These are phyloP conservation scores for Gentiana macrophylla DNA, from an alignment of 257 asterid species.

Conservation along the genomic window DNA sequence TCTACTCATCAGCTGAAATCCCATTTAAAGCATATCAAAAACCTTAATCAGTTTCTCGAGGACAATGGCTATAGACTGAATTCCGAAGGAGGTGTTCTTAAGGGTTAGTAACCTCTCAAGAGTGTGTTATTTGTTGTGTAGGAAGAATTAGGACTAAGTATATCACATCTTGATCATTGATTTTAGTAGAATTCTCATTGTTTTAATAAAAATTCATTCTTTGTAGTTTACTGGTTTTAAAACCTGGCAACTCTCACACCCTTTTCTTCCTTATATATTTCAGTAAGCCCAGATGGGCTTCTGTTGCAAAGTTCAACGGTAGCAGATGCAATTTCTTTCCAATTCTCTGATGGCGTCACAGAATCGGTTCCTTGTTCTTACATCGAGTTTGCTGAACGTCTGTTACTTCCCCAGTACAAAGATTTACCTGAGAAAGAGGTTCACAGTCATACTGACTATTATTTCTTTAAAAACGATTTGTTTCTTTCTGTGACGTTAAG, in stretches of 20 bases:
- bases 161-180: background rate
- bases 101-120: conserved; percentile 42
- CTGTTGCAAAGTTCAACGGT: conserved; percentile 91
- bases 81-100: conserved; percentile 85
- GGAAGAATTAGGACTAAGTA: too few relatives aligned
- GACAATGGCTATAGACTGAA: conserved; percentile 75
- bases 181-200: background rate
- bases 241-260: conserved; percentile 7
- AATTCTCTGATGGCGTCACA: conserved; percentile 60
- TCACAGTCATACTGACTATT: background rate
- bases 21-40: conserved; percentile 35
- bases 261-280: conserved; percentile 1
- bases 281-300: conserved; percentile 98
- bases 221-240: background rate
- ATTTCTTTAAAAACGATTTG: background rate
- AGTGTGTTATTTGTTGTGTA: too few relatives aligned
- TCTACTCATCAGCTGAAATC: conserved; percentile 79
- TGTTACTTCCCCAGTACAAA: conserved; percentile 73
- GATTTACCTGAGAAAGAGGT: conserved; percentile 63
- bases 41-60: conserved; percentile 68
- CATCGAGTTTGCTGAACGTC: conserved; percentile 96
- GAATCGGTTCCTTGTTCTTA: conserved; percentile 72
- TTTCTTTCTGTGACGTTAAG: background rate
- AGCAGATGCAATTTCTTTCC: conserved; percentile 67
- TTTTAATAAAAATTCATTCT: background rate